Percentiles rank a stretch among this genome's conserved stretches.
phyloP scores from a whole-genome alignment of 2,329 filamentous ascomycete genomes.

The Aplosporella prunicola region DNA sequence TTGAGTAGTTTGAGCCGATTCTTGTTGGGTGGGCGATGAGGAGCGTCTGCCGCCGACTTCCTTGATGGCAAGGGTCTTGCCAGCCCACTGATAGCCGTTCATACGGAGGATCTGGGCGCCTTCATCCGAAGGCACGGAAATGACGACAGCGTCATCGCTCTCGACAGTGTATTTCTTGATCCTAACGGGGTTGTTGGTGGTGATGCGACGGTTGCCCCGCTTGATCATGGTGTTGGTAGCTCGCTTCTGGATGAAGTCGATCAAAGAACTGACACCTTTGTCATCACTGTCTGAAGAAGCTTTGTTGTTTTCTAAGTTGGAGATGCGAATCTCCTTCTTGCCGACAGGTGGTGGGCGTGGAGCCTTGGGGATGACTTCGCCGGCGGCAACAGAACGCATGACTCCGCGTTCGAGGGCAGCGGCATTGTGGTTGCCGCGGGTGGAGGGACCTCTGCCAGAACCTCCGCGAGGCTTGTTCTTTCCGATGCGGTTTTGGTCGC shows the following conservation, averaged over 20 bases:
- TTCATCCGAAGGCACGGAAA: conserved; percentile 29
- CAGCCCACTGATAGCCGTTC: conserved; percentile 33
- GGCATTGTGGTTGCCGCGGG: conserved; percentile 7
- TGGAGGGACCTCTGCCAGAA: not conserved
- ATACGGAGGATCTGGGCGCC: conserved; percentile 26
- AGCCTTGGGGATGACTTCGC: conserved; percentile 6
- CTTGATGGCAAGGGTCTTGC: conserved; percentile 28
- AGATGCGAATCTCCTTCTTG: conserved; percentile 16
- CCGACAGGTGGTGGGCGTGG: not conserved
- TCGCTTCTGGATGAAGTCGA: conserved; percentile 33
- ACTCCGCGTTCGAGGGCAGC: conserved; percentile 17
- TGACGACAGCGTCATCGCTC: conserved; percentile 25
- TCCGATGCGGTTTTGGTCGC: conserved; percentile 20
- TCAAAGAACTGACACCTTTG: conserved; percentile 26
- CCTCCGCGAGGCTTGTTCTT: conserved; percentile 15
- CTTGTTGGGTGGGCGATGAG: not conserved
- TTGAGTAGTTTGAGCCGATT: not conserved
- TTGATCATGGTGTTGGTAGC: conserved; percentile 21
- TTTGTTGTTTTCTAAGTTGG: conserved; percentile 33
- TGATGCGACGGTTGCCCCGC: conserved; percentile 13
- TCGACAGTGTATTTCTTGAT: conserved; percentile 29
- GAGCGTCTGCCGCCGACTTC: conserved; percentile 12
- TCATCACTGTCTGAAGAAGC: conserved; percentile 24
- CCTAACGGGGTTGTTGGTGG: conserved; percentile 19
- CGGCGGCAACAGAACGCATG: too few species aligned